Conservation (phyloP, 2,329 filamentous ascomycete genomes). For the Teratosphaeria destructans region DNA sequence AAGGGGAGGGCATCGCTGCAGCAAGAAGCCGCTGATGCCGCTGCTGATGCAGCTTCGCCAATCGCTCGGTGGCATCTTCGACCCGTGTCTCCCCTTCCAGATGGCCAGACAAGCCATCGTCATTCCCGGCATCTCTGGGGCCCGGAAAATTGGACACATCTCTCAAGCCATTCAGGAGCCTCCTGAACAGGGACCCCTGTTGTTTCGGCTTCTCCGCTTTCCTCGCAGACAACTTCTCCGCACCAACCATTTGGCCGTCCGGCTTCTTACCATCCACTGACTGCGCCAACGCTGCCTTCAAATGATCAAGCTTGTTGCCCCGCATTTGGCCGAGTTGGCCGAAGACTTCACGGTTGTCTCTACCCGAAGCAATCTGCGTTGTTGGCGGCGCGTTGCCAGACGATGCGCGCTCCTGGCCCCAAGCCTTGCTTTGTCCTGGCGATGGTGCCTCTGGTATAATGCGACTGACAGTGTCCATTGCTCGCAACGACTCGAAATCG, state of each 20-base stretch:
- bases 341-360: neutral
- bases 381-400: neutral
- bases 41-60: neutral
- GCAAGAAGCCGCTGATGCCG: neutral
- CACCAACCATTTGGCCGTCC: neutral
- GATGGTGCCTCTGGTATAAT: neutral
- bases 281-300: neutral
- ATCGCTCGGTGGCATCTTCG: neutral
- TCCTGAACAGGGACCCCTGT: neutral
- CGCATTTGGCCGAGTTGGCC: neutral
- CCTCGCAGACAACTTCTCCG: neutral
- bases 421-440: slow-evolving; percentile 3
- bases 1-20: neutral
- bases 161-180: neutral
- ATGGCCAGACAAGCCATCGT: neutral
- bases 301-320: neutral
- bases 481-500: neutral
- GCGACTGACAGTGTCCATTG: slow-evolving; percentile 1
- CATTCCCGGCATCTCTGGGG: neutral
- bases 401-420: slow-evolving; percentile 2
- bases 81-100: neutral
- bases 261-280: neutral
- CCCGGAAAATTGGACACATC: neutral
- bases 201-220: neutral
- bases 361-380: neutral